A percentile compares a stretch with the other conserved stretches of the same genome.
Evolutionary conservation across 129 eudicot genomes (phyloP).

Genomic region (Flaveria brownii): DNA sequence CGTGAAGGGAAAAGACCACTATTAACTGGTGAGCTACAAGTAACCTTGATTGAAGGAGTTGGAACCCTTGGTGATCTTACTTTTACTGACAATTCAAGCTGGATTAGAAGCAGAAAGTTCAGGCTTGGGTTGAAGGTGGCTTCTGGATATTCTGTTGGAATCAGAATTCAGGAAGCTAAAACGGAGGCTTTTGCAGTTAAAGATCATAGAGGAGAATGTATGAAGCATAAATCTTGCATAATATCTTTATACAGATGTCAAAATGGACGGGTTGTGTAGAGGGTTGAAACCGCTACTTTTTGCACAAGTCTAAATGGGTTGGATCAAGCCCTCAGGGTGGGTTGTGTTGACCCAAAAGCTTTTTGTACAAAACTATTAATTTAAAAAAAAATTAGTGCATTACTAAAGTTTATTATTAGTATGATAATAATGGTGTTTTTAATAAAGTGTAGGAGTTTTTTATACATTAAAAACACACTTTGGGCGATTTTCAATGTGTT

Average conservation of each 20-base stretch:
- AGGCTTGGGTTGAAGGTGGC: slow-evolving; percentile 55
- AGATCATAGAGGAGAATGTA: slow-evolving; percentile 66
- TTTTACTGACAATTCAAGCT: slow-evolving; percentile 57
- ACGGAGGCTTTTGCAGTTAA: slow-evolving; percentile 62
- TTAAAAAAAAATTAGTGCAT: not conserved
- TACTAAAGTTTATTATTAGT: not conserved
- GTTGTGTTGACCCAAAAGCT: not conserved
- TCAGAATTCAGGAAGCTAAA: slow-evolving; percentile 56
- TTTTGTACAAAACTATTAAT: not conserved
- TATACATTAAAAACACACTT: not conserved
- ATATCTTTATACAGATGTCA: slow-evolving; percentile 3
- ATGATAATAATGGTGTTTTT: not conserved
- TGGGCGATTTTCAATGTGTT: not conserved
- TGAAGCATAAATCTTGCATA: slow-evolving; percentile 5
- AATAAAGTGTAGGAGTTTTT: not conserved
- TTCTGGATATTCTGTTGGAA: slow-evolving; percentile 52
- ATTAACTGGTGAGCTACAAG: slow-evolving; percentile 52
- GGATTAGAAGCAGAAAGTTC: slow-evolving; percentile 62
- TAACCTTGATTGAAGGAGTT: slow-evolving; percentile 51
- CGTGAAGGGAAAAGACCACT: slow-evolving; percentile 64
- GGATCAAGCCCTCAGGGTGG: not conserved
- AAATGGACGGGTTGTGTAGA: not conserved
- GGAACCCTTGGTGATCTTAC: slow-evolving; percentile 55
- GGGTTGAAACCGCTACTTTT: not conserved
- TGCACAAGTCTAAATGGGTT: not conserved